Evolutionary conservation across 163 green algal genomes (phyloP).

Genomic region (Scenedesmus sp.): DNA sequence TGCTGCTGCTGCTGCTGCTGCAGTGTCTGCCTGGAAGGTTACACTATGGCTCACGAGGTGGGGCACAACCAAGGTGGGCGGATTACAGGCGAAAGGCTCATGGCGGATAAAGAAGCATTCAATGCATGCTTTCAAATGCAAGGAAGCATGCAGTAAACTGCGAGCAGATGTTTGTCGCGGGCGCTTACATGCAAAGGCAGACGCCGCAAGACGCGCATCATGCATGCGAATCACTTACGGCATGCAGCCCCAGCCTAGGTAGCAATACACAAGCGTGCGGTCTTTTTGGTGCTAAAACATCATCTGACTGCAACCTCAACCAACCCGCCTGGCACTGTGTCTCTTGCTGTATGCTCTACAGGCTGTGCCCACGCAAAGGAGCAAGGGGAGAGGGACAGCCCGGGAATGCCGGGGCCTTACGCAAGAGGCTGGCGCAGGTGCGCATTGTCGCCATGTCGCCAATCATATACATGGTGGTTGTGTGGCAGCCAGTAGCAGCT

Average conservation of each 20-base stretch:
- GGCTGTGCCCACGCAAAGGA: not conserved
- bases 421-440: not conserved
- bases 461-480: too few species aligned
- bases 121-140: not conserved
- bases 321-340: not conserved
- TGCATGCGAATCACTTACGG: too few species aligned
- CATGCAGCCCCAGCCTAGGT: too few species aligned
- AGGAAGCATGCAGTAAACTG: not conserved
- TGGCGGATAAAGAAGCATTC: not conserved
- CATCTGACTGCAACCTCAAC: too few species aligned
- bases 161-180: too few species aligned
- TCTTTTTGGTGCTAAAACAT: not conserved
- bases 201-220: too few species aligned
- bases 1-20: not conserved
- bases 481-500: too few species aligned
- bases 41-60: not conserved
- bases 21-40: not conserved
- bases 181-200: too few species aligned
- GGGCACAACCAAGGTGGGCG: not conserved
- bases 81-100: too few species aligned
- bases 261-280: too few species aligned
- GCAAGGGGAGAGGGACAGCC: not conserved
- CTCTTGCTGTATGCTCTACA: not conserved
- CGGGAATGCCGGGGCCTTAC: not conserved
- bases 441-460: too few species aligned